Evolutionary conservation across 257 asterid species (phyloP), one percentile per base, ranked within the genome.

Genomic region (Scutellaria minor): DNA sequence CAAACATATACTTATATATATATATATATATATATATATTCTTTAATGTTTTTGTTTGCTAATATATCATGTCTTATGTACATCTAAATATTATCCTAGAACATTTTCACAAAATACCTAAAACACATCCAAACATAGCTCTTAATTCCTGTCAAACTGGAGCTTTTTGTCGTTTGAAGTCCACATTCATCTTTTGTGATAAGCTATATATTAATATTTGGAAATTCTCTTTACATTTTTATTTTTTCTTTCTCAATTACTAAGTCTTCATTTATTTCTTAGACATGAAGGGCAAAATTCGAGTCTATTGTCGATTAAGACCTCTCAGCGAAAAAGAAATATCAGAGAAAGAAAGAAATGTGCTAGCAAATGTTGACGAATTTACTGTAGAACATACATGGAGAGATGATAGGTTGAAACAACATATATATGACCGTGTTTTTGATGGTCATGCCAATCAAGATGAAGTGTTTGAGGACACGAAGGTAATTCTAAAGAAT

Each of bases 241-340:
- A 8, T 9, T 51, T 59, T 18, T 39, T 59, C 58, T 61, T 24
- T 24, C 65, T 78, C 64, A 37, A 68, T 61, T 59, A 47, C 20
- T 59, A 60, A 20, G 45, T 62, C 61, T 47, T 63, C 12, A 50
- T 66, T 62, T 74, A 68, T 68, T 74, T 72, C 14, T 66, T 70
- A 92, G 99, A 90, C 83, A 88, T 92, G 98, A 95, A 95, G 81
- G 99, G 99, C 75, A 95, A 95, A 81, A 83, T 95, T 67, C 88
- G 99, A 70, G 99, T 95, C 27, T 90, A 90, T 45, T 95, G 99
- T 74, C 90, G 98, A 81, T 66, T 90, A 79, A 89, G 99, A 80
- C 99, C 99, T 76, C 89, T 92, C 55, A 88, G 87, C 70, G 89
- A 82, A 50, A 92, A 88, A 75, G 99, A 95, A 85, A 76, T 82